Evolutionary conservation across 208 protist species (phyloP), one percentile per base, ranked within the genome.

Genomic region (Leishmania braziliensis): DNA sequence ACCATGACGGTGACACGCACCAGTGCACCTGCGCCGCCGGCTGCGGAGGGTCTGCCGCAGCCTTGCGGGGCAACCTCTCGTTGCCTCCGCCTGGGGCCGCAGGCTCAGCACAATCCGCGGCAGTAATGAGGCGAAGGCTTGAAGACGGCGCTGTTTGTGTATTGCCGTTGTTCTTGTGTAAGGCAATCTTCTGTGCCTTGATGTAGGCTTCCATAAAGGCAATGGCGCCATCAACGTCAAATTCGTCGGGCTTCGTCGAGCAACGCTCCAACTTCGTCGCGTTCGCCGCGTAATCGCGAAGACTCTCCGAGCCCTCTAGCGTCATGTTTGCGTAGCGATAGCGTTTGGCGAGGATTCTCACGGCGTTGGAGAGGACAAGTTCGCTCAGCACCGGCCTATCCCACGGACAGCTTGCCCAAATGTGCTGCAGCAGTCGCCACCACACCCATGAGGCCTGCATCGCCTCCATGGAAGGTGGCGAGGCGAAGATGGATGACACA

Each of bases 281-380:
- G 75, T 23, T 79, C 10, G 23, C 20, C 12, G 69, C 46, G 18
- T 39, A 60, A n/a, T 82, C 74, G 50, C 80, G 79, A 16, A 87
- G 82, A 33, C 29, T 65, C 68, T 90, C 82, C 10, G 77, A 72
- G 0, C 29, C 50, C 5, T 33, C 16, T 16, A 87, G 68, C 10
- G 54, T 62, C 75, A 91, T 83, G 23, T 85, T 87, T 14, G 87
- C 86, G 83, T 95, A 97, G 36, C 79, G 50, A 10, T 75, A 73
- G 8, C 78, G 82, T 36, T 84, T 87, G 29, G 91, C 88, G 46
- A 96, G 54, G n/a, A 95, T 75, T 2, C 74, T 69, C 8, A 97
- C 81, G 5, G 94, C 92, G 54, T 95, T 92, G 36, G 89, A 91
- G 23, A 97, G 70, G 1, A 92, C n/a, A 18, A 97, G 84, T 71